These are phyloP conservation scores for Oxytropis ochrocephala DNA, from an alignment of 306 rosid species.

Conservation along the genomic window DNA sequence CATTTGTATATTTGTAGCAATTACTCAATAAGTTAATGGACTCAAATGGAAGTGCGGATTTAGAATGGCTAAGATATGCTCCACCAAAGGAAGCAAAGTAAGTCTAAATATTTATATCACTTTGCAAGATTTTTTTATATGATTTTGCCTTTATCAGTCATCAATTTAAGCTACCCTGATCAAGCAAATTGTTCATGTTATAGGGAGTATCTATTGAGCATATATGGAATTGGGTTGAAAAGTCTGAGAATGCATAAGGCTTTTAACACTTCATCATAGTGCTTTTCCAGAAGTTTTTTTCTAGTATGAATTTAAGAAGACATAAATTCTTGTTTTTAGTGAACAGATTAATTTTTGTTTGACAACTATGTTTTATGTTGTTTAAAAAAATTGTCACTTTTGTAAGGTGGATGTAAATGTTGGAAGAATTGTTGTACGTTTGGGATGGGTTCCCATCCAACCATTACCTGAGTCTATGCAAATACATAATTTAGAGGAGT, in stretches of 20 bases:
- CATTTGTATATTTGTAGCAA: too few species aligned
- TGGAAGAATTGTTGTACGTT: too few species aligned
- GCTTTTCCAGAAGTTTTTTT: slow-evolving; percentile 88
- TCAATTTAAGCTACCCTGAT: neutral
- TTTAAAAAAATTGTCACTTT: neutral
- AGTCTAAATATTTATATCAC: neutral
- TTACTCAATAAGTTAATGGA: too few species aligned
- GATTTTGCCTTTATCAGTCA: neutral
- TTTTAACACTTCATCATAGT: slow-evolving; percentile 47
- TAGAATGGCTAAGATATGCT: slow-evolving; percentile 69
- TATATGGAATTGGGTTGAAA: slow-evolving; percentile 63
- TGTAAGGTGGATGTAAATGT: slow-evolving; percentile 75
- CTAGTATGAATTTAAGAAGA: slow-evolving; percentile 23
- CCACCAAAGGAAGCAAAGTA: slow-evolving; percentile 45
- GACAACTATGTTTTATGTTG: neutral
- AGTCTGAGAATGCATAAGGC: slow-evolving; percentile 77
- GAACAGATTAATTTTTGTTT: neutral
- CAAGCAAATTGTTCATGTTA: neutral
- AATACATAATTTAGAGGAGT: too few species aligned
- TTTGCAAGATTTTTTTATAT: neutral
- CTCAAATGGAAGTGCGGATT: slow-evolving; percentile 39
- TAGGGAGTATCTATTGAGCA: slow-evolving; percentile 47
- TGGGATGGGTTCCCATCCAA: too few species aligned
- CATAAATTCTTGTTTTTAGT: neutral
- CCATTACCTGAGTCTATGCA: too few species aligned